Evolutionary conservation across 192 early-diverging fungal genomes (phyloP), one percentile per base, ranked within the genome.

Genomic region (Coemansia brasiliensis): DNA sequence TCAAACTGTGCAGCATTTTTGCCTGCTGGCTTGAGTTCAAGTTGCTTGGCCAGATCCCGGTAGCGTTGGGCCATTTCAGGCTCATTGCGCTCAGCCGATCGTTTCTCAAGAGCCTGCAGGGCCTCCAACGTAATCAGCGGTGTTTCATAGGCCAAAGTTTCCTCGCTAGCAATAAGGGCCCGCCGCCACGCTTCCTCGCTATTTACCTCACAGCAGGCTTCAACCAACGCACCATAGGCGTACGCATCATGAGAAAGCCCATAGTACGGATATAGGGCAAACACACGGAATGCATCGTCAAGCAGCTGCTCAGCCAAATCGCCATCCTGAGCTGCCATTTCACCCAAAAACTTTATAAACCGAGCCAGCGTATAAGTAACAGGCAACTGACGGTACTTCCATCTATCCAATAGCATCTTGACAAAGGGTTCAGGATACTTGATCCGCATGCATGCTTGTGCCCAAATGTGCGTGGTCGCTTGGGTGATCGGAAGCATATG

Each of bases 331-430:
- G 20, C 42, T 11, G 40, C 40, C 12, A 45, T 27, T 9, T 46
- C 41, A 8, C 38, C 52, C 45, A 80, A 38, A 40, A 58, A 66
- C 51, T 52, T 29, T 3, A 67, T 69, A 25, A 73, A 67, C 17
- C 27, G 21, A 0, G 70, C 65, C 62, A 80, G 22, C 16, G 41
- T 67, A 8, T 69, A 58, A 5, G 49, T 18, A 11, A 70, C 57
- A 0, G 77, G 77, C 39, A 80, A 27, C 52, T 65, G 71, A 24
- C 71, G 65, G 59, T 73, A 80, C 59, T 59, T 73, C 77, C 77
- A 80, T 5, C 71, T 39, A 39, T 80, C 77, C 56, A 73, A 43
- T 1, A 80, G 29, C 59, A 80, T 59, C 2, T 15, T 41, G 9
- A 74, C 39, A 26, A 67, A 65, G 2, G 55, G 17, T 16, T 65